A percentile compares a stretch with the other conserved stretches of the same genome.
phyloP scores from a whole-genome alignment of 805 yeast species.

The Tetrapisispora phaffii region DNA sequence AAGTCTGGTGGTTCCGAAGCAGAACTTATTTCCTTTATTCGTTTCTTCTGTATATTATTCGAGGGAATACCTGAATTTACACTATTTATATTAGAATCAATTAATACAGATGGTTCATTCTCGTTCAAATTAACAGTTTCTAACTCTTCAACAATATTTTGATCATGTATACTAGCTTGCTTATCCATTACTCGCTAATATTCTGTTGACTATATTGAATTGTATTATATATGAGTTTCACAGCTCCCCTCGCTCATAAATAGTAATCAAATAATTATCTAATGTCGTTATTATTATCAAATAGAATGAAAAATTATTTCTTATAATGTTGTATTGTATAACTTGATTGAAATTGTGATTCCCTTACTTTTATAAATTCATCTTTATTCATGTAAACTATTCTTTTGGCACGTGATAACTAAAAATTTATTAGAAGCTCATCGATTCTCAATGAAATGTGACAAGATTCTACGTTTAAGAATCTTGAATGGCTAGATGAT shows the following conservation, averaged over 20 bases:
- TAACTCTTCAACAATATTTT: neutral
- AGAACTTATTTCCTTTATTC: neutral
- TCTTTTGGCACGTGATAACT: neutral
- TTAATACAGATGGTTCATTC: neutral
- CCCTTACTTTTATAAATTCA: neutral
- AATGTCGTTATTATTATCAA: too few species aligned
- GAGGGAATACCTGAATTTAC: neutral
- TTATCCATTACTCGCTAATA: neutral
- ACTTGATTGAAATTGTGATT: too few species aligned
- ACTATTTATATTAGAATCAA: neutral
- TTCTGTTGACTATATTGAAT: too few species aligned
- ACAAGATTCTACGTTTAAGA: too few species aligned
- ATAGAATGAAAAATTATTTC: too few species aligned
- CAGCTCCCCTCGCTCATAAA: too few species aligned
- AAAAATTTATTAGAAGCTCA: neutral
- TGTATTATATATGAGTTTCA: too few species aligned
- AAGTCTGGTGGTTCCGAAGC: neutral
- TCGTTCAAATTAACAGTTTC: constrained; percentile 1
- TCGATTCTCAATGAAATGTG: too few species aligned
- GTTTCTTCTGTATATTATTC: neutral
- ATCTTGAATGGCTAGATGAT: too few species aligned
- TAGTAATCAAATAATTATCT: too few species aligned
- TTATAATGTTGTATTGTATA: too few species aligned
- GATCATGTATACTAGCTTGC: neutral
- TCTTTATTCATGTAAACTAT: neutral